Evolutionary conservation across 345 rosid species (phyloP), one percentile per base, ranked within the genome.

Genomic region (Eutrema heterophyllum): DNA sequence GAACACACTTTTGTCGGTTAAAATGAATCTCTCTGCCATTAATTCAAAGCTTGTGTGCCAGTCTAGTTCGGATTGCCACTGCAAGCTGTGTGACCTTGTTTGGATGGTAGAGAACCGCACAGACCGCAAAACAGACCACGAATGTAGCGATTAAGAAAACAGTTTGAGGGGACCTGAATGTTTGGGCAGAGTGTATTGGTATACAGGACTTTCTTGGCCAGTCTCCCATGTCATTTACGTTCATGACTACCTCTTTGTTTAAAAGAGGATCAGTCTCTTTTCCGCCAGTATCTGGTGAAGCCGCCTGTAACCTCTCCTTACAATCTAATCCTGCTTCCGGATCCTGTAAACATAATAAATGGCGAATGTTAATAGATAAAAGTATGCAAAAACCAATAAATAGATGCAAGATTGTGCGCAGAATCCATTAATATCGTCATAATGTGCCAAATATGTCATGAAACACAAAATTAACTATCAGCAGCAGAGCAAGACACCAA

Each of bases 51-150:
- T 29, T 57, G 70, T 78, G 76, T 0, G 78, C 80, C 82, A 90
- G 80, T 67, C 92, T 83, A 70, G 84, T 81, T 21, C 86, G 88
- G 65, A 90, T 74, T 15, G 93, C 80, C 68, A 87, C 86, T 30
- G 97, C 89, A 75, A 95, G 70, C 66, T 85, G 84, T 66, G 88
- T 82, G 41, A 90, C 87, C 80, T 81, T 84, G 53, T 73, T 78
- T 27, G 99, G 97, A 79, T 95, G 99, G 68, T 90, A 76, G 35
- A 88, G 60, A 21, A 87, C 80, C 6, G 86, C 86, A 72, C 97
- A 92, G 71, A 83, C 73, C 53, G 86, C 97, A 27, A 87, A 80
- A 79, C 99, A 95, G 18, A 95, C 73, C 0, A 83, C 86, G 5
- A 82, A 65, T 7, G 82, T 48, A 24, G 86, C 77, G 2, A 87